A percentile compares a stretch with the other conserved stretches of the same genome.
These are phyloP conservation scores for Magnolia sinica DNA, from an alignment of 164 flowering plant species.

Conservation along the genomic window DNA sequence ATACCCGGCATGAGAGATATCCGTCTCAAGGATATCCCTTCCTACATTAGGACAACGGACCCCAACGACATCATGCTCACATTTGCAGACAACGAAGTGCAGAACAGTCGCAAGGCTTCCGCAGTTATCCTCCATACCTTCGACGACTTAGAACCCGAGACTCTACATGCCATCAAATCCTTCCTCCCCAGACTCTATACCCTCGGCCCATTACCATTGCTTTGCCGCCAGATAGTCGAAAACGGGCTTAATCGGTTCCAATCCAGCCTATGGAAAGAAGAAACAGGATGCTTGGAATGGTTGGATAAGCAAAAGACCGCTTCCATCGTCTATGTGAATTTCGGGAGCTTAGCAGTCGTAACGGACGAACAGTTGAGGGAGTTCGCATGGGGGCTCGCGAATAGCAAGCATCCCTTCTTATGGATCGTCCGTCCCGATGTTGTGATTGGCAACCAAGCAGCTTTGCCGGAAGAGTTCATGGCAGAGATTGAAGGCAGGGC, in stretches of 20 bases:
- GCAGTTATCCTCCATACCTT: constrained; percentile 6
- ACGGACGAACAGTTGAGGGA: constrained; percentile 22
- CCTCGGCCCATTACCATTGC: background rate
- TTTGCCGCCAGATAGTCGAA: background rate
- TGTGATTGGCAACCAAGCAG: constrained; percentile 16
- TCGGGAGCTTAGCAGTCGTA: constrained; percentile 24
- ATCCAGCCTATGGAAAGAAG: constrained; percentile 22
- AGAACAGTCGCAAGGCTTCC: background rate
- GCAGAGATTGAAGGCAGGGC: constrained; percentile 19
- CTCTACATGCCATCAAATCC: background rate
- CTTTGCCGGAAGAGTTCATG: constrained; percentile 20
- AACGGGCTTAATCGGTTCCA: background rate
- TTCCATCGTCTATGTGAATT: constrained; percentile 28
- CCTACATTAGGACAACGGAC: background rate
- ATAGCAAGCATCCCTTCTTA: constrained; percentile 22
- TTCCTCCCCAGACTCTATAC: background rate
- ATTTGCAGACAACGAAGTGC: background rate
- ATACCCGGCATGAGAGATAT: constrained; percentile 7
- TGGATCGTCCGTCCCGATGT: constrained; percentile 27
- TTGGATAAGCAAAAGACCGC: constrained; percentile 12
- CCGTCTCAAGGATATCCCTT: constrained; percentile 2
- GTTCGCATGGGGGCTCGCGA: constrained; percentile 38
- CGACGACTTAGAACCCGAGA: background rate
- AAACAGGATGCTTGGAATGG: constrained; percentile 21
- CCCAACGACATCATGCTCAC: constrained; percentile 7